Conservation (phyloP, 2,329 filamentous ascomycete species). For the Triangularia setosa region DNA sequence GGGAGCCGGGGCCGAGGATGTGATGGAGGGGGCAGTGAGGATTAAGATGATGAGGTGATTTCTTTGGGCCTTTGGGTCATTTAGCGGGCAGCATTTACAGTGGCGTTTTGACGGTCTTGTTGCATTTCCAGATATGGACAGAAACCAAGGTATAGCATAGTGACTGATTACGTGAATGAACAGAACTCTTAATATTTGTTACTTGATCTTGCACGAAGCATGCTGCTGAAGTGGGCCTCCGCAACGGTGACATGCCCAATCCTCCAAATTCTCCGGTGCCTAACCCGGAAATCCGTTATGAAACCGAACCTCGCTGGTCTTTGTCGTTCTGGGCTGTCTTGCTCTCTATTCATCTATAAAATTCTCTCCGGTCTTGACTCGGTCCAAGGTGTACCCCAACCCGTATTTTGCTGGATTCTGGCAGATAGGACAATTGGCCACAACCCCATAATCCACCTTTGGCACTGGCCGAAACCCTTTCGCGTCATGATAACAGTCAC, state of each 20-base stretch:
- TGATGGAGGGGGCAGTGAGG: not conserved
- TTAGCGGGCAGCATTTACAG: not conserved
- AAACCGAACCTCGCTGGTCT: too few species aligned
- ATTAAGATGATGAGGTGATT: not conserved
- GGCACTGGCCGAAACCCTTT: constrained; percentile 1
- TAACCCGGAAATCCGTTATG: too few species aligned
- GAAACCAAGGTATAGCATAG: too few species aligned
- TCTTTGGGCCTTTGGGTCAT: not conserved
- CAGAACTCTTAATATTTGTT: too few species aligned
- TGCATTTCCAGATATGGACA: not conserved
- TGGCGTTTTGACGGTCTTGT: not conserved
- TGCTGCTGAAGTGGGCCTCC: too few species aligned
- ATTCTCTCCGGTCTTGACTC: not conserved
- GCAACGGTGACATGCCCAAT: too few species aligned
- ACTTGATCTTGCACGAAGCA: too few species aligned
- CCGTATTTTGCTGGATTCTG: constrained; percentile 6
- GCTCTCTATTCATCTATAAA: constrained; percentile 1
- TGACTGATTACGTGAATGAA: too few species aligned
- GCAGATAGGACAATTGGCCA: constrained; percentile 8
- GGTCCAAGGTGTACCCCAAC: not conserved
- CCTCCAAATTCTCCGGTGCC: too few species aligned
- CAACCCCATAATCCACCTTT: not conserved
- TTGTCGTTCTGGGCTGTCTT: not conserved
- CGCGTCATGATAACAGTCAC: constrained; percentile 16
- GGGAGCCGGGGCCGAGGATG: not conserved